A percentile compares a stretch with the other conserved stretches of the same genome.
phyloP scores from a whole-genome alignment of 768 basidiomycete species.

The Boletus rubescentipes region DNA sequence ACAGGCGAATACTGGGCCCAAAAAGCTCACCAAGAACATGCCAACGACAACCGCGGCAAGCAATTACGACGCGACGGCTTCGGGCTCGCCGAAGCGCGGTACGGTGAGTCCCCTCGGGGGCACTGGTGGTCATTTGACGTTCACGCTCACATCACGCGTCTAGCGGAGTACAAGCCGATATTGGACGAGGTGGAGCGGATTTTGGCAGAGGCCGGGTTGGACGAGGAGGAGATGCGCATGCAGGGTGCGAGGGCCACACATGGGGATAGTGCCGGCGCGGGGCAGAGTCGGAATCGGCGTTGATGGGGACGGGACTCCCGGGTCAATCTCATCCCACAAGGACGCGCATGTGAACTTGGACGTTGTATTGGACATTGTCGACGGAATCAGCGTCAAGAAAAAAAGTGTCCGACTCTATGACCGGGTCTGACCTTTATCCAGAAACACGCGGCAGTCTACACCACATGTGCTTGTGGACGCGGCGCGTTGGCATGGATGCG shows the following conservation, averaged over 20 bases:
- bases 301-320: too few species aligned
- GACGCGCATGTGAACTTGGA: too few species aligned
- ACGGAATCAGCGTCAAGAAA: too few species aligned
- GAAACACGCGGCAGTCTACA: too few species aligned
- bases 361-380: too few species aligned
- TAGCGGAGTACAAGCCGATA: conserved; percentile 80
- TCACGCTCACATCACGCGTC: not conserved
- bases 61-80: conserved; percentile 77
- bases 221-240: conserved; percentile 75
- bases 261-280: conserved; percentile 33
- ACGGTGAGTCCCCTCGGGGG: conserved; percentile 48
- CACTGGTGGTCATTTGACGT: too few species aligned
- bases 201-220: conserved; percentile 77
- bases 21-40: conserved; percentile 53
- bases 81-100: conserved; percentile 67
- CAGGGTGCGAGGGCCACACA: conserved; percentile 44
- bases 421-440: too few species aligned
- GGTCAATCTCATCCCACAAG: too few species aligned
- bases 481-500: too few species aligned
- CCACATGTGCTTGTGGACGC: too few species aligned
- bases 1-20: conserved; percentile 82
- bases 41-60: conserved; percentile 71
- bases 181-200: conserved; percentile 83
- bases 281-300: conserved; percentile 54
- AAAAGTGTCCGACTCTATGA: too few species aligned